Evolutionary conservation across 192 early-diverging fungal species (phyloP), one percentile per base, ranked within the genome.

Genomic region (Backusella circina): DNA sequence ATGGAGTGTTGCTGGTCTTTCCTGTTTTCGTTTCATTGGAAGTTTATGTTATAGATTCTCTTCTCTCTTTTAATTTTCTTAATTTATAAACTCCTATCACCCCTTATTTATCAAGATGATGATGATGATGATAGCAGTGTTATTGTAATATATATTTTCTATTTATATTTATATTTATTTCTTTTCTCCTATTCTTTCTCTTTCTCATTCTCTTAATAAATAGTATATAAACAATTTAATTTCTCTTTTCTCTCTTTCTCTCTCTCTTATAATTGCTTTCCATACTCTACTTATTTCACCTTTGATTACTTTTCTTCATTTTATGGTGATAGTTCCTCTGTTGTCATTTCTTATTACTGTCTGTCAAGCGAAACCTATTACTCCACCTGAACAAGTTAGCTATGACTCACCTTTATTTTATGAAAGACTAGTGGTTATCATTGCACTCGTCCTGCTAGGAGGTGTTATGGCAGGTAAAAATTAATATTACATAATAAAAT

Each of bases 391-490:
- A 57, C 33, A 61, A 61, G n/a, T 61, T 21, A 6, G 15, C 21
- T 64, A 64, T 37, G 18, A 65, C 16, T 74, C 81, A 13, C 66
- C 81, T 30, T 82, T 85, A 37, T 89, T 85, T 71, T 83, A 78
- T 44, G 39, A 85, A 23, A 84, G 81, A 44, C 71, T 93, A 47
- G 71, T 68, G 8, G 65, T 84, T 4, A 90, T 93, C 57, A 69
- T 86, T 7, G 74, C 86, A 18, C 82, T 95, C n/a, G 94, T 95
- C 1, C 76, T 95, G 26, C 67, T 91, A n/a, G 94, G 94, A 47
- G 94, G 93, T 5, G 81, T 94, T 47, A 87, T 94, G 78, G 93
- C 94, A 6, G 95, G 92, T 80, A 84, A 79, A 74, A 81, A 81
- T 41, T 38, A 2, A 38, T 38, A 9, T 10, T 38, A 86, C 4